phyloP scores from a whole-genome alignment of 345 rosid species.

The Citrus medica region DNA sequence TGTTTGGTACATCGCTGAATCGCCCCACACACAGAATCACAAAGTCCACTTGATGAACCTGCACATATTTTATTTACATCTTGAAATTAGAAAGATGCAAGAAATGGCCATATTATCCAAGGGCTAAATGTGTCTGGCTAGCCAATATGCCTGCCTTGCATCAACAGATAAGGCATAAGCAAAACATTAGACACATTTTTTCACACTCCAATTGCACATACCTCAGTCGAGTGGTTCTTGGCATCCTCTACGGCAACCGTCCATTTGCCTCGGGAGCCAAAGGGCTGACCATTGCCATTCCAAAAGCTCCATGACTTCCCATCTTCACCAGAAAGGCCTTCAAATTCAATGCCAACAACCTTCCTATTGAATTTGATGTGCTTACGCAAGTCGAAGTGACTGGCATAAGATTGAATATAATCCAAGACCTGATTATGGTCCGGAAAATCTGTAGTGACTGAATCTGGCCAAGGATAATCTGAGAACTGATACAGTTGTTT shows the following conservation, averaged over 20 bases:
- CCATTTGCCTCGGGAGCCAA: slow-evolving; percentile 34
- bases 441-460: slow-evolving; percentile 26
- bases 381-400: slow-evolving; percentile 30
- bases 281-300: slow-evolving; percentile 33
- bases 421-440: slow-evolving; percentile 22
- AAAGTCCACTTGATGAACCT: slow-evolving; percentile 33
- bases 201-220: not conserved
- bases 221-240: slow-evolving; percentile 13
- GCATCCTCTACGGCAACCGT: slow-evolving; percentile 20
- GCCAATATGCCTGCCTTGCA: not conserved
- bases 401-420: slow-evolving; percentile 32
- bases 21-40: slow-evolving; percentile 36
- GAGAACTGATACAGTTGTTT: slow-evolving; percentile 29
- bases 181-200: not conserved
- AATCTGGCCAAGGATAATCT: slow-evolving; percentile 48
- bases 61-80: not conserved
- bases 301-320: slow-evolving; percentile 26
- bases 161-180: not conserved
- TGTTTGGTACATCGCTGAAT: slow-evolving; percentile 33
- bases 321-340: slow-evolving; percentile 18
- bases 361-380: slow-evolving; percentile 32
- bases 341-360: slow-evolving; percentile 24
- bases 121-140: not conserved
- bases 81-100: no score
- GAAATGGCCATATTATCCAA: not conserved